Evolutionary conservation across 192 early-diverging fungal genomes (phyloP), one percentile per base, ranked within the genome.

Genomic region (Umbelopsis sp.): DNA sequence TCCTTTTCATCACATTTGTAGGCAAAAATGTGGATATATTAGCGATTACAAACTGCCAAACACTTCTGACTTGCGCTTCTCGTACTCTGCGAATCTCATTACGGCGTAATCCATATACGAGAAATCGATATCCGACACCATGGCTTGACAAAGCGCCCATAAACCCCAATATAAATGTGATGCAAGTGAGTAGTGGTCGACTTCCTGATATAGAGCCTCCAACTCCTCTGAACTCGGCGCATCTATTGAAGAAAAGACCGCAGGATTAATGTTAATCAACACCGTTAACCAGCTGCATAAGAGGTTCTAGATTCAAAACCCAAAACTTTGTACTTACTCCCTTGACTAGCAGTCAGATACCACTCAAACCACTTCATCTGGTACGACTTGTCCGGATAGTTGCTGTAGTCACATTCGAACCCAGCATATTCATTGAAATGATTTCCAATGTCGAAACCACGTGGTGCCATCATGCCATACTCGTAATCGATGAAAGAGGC

Each of bases 341-440:
- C 46, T 44, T 71, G 64, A 18, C 58, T 64, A 2, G 67, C 72
- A 6, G 74, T 76, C 64, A 98, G 72, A 65, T 98, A 98, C 23
- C 80, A 74, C 46, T 81, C 84, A 64, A 96, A 84, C 94, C 94
- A 98, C 46, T 75, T 52, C 21, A 83, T 52, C 82, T 98, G 95
- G 37, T 82, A 77, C 3, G 81, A 79, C 69, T 90, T 87, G 44
- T 73, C 52, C 2, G 97, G 97, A 71, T 97, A 97, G 61, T 89
- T 84, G 47, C 72, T 78, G 70, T 93, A 98, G 58, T 98, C 92
- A 80, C 97, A 98, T 67, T 98, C 97, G 76, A 97, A 98, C 5
- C 95, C 94, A n/a, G 91, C 93, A 75, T 87, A 92, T 73, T 98
- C 97, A 78, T 92, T 93, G 74, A 97, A 98, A 79, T 97, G 95